These are phyloP conservation scores for Schwanniomyces polymorphus DNA, from an alignment of 805 yeast genomes.

Conservation along the genomic window DNA sequence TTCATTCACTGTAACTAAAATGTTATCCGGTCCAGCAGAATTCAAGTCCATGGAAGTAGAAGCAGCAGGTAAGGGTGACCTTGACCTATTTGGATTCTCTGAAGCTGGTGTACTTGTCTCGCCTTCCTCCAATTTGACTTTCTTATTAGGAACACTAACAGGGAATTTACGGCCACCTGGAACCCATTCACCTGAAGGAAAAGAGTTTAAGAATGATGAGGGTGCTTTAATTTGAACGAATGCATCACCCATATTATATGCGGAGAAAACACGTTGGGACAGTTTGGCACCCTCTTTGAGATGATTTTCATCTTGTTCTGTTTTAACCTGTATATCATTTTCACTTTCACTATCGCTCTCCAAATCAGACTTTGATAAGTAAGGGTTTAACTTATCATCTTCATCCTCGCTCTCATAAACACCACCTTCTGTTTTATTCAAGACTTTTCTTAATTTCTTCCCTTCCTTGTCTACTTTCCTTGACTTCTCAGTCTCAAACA, in stretches of 20 bases:
- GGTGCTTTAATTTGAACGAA: slow-evolving; percentile 65
- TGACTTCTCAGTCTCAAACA: slow-evolving; percentile 57
- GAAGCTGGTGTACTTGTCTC: slow-evolving; percentile 10
- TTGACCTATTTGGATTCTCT: slow-evolving; percentile 10
- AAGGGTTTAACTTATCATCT: slow-evolving; percentile 65
- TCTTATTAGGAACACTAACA: slow-evolving; percentile 34
- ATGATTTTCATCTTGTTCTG: slow-evolving; percentile 28
- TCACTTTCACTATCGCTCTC: slow-evolving; percentile 64
- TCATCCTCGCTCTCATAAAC: slow-evolving; percentile 89
- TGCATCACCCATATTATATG: slow-evolving; percentile 34
- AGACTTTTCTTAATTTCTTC: slow-evolving; percentile 75
- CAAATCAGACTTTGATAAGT: slow-evolving; percentile 54
- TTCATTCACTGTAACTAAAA: slow-evolving; percentile 67
- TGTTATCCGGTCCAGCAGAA: slow-evolving; percentile 36
- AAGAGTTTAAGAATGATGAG: slow-evolving; percentile 55
- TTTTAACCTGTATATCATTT: slow-evolving; percentile 32
- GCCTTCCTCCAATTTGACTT: slow-evolving; percentile 35
- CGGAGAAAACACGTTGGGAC: slow-evolving; percentile 18
- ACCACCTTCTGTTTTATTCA: slow-evolving; percentile 83
- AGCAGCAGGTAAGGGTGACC: slow-evolving; percentile 13
- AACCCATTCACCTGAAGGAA: slow-evolving; percentile 86
- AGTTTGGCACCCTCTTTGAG: slow-evolving; percentile 5
- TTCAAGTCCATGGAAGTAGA: slow-evolving; percentile 24
- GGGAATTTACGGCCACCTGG: slow-evolving; percentile 52
- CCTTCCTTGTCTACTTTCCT: slow-evolving; percentile 91